Evolutionary conservation across 345 rosid genomes (phyloP).

Genomic region (Microthlaspi erraticum): DNA sequence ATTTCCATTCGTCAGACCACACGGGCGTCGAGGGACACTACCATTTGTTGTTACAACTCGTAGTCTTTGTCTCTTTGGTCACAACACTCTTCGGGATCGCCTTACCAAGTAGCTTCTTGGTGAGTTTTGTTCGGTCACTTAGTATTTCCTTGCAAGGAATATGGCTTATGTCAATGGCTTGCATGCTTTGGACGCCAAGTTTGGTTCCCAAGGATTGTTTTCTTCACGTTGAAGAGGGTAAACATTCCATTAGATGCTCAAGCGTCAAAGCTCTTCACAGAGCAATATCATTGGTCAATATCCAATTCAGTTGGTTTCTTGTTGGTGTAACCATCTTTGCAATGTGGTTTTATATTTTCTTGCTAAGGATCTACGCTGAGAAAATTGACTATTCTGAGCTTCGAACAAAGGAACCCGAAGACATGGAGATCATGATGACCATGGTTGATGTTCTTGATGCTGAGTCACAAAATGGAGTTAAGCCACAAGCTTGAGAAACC

Average conservation of each 20-base stretch:
- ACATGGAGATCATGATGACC: constrained; percentile 46
- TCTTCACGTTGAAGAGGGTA: constrained; percentile 68
- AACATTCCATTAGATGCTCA: constrained; percentile 67
- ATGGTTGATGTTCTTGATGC: constrained; percentile 46
- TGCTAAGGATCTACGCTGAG: constrained; percentile 50
- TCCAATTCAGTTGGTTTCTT: constrained; percentile 70
- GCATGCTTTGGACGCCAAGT: constrained; percentile 74
- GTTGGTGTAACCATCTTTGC: constrained; percentile 51
- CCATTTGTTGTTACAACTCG: constrained; percentile 70
- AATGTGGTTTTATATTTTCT: constrained; percentile 50
- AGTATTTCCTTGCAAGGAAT: constrained; percentile 76
- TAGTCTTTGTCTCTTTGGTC: constrained; percentile 56
- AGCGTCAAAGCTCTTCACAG: constrained; percentile 56
- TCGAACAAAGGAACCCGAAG: constrained; percentile 45
- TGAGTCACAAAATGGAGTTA: constrained; percentile 48
- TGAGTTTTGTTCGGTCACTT: constrained; percentile 69
- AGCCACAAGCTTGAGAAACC: constrained; percentile 31
- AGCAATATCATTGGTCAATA: constrained; percentile 79
- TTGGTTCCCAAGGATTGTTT: constrained; percentile 69
- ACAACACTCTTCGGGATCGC: constrained; percentile 71
- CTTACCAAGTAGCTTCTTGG: constrained; percentile 64
- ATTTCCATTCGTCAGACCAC: constrained; percentile 82
- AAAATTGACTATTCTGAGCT: constrained; percentile 53
- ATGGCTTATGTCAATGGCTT: constrained; percentile 80
- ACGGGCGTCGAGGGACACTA: constrained; percentile 86